A percentile compares a stretch with the other conserved stretches of the same genome.
These are phyloP conservation scores for Cardamine resedifolia DNA, from an alignment of 345 rosid species.

Conservation along the genomic window DNA sequence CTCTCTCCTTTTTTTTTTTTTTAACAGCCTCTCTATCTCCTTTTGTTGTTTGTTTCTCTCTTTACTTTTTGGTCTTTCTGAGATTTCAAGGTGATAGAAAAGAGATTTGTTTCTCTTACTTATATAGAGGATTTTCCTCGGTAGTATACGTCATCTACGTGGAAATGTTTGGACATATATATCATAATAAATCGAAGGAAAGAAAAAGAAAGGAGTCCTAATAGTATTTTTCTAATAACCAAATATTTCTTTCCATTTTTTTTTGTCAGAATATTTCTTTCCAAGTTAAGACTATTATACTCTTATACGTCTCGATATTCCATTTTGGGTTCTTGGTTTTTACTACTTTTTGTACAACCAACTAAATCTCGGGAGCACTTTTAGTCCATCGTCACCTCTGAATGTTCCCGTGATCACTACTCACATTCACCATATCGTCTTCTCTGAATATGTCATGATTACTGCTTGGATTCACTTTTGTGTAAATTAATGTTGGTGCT, in stretches of 20 bases:
- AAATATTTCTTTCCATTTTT: too few relatives aligned
- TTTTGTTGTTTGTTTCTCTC: neutral
- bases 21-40: too few relatives aligned
- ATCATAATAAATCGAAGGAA: too few relatives aligned
- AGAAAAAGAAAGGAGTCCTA: too few relatives aligned
- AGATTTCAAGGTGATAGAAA: slow-evolving; percentile 21
- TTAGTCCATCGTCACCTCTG: slow-evolving; percentile 6
- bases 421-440: neutral
- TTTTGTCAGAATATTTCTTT: slow-evolving; percentile 10
- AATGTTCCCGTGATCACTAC: slow-evolving; percentile 11
- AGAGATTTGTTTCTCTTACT: slow-evolving; percentile 15
- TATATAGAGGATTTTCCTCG: slow-evolving; percentile 28
- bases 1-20: neutral
- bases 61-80: neutral
- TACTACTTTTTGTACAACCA: neutral
- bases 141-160: slow-evolving; percentile 30
- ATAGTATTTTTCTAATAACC: neutral
- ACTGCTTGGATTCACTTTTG: slow-evolving; percentile 14
- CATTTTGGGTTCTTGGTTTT: slow-evolving; percentile 25
- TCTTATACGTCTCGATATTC: slow-evolving; percentile 9
- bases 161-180: slow-evolving; percentile 18
- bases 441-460: neutral
- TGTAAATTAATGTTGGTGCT: neutral
- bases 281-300: neutral
- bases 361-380: neutral